Evolutionary conservation across 148 eudicot species (phyloP).

Genomic region (Linanthus parryae): DNA sequence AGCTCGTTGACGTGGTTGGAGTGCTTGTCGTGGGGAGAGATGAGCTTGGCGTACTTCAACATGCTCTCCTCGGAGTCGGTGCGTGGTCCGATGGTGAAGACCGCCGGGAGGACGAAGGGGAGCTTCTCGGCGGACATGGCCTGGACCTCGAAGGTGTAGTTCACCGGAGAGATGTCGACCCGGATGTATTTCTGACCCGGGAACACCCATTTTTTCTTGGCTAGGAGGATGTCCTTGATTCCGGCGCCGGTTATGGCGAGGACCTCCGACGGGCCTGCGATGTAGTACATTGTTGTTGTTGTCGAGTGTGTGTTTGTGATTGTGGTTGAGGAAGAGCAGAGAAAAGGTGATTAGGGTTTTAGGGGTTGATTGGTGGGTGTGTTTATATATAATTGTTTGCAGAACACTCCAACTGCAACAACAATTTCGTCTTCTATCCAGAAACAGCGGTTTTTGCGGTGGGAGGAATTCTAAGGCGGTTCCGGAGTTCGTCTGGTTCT

Average conservation of each 20-base stretch:
- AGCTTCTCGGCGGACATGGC: constrained; percentile 55
- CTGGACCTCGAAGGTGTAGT: constrained; percentile 52
- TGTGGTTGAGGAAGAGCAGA: too few species aligned
- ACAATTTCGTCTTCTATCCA: too few species aligned
- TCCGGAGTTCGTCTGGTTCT: too few species aligned
- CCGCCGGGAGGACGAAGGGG: constrained; percentile 42
- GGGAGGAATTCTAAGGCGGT: too few species aligned
- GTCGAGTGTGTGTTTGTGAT: too few species aligned
- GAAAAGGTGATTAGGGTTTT: too few species aligned
- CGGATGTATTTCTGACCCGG: constrained; percentile 27
- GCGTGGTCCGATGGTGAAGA: constrained; percentile 45
- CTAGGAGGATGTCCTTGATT: constrained; percentile 32
- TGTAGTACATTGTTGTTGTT: too few species aligned
- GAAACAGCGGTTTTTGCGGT: too few species aligned
- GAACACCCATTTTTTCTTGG: constrained; percentile 37
- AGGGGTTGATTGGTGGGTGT: too few species aligned
- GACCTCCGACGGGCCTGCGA: constrained; percentile 43
- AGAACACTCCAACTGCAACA: too few species aligned
- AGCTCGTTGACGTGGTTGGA: constrained; percentile 39
- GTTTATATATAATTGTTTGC: too few species aligned
- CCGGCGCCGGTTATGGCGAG: constrained; percentile 45
- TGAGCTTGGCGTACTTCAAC: constrained; percentile 47
- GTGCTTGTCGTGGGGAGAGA: constrained; percentile 49
- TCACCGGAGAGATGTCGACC: constrained; percentile 42
- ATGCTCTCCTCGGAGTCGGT: constrained; percentile 11